These are phyloP conservation scores for Clohesyomyces aquaticus DNA, from an alignment of 495 filamentous ascomycete species.

Conservation along the genomic window DNA sequence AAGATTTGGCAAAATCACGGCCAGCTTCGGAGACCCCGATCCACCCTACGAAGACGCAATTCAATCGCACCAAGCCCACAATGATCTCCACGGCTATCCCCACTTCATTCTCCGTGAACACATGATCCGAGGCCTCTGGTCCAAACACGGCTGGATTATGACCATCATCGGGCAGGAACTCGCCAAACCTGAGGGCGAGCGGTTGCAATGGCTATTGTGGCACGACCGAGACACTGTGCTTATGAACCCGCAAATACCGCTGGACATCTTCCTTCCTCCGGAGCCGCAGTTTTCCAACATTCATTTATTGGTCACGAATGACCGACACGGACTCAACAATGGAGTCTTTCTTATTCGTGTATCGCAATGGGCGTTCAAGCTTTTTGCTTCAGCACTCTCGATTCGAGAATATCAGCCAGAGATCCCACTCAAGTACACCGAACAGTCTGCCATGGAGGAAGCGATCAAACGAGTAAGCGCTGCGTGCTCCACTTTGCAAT, in stretches of 20 bases:
- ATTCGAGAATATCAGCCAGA: slow-evolving; percentile 52
- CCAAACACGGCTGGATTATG: slow-evolving; percentile 56
- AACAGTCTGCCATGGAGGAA: slow-evolving; percentile 48
- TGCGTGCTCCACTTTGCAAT: neutral
- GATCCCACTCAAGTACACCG: slow-evolving; percentile 45
- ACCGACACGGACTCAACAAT: slow-evolving; percentile 62
- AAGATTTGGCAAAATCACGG: slow-evolving; percentile 45
- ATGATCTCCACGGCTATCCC: slow-evolving; percentile 44
- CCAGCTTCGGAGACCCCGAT: slow-evolving; percentile 42
- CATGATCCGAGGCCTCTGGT: slow-evolving; percentile 49
- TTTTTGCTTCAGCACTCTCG: slow-evolving; percentile 53
- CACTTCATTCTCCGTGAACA: slow-evolving; percentile 43
- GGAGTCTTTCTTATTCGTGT: slow-evolving; percentile 59
- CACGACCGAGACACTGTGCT: slow-evolving; percentile 53
- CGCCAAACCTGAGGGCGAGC: slow-evolving; percentile 52
- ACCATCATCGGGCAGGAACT: slow-evolving; percentile 55
- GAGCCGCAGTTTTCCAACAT: slow-evolving; percentile 48
- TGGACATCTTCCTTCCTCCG: slow-evolving; percentile 58
- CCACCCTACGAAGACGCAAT: slow-evolving; percentile 45
- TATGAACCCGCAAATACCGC: slow-evolving; percentile 57
- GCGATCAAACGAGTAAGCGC: slow-evolving; percentile 41
- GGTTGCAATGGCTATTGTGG: slow-evolving; percentile 56
- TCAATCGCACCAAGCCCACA: slow-evolving; percentile 44
- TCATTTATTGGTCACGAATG: slow-evolving; percentile 54
- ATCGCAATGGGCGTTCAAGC: slow-evolving; percentile 53